Evolutionary conservation across 78 protist genomes (phyloP), one percentile per base, ranked within the genome.

Genomic region (Mastigamoeba balamuthi): DNA sequence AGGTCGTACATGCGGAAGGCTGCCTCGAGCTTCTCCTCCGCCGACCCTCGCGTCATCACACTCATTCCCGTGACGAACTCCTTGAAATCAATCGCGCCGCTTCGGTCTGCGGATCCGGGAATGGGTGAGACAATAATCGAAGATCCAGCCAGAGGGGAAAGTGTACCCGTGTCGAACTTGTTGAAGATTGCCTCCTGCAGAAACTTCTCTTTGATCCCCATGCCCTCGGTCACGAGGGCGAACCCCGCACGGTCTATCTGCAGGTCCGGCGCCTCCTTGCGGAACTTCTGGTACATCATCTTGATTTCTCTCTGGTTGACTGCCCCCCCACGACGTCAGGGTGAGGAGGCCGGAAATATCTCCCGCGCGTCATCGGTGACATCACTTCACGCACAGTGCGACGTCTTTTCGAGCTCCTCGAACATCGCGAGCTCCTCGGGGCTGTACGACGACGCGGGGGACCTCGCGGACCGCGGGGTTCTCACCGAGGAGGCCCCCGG

Each of bases 21-120:
- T 2, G 53, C 64, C 10, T 58, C 74, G 23, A 58, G 70, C 43
- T 74, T 74, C n/a, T 74, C 78, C 17, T 74, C 78, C 8, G 78
- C 42, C 17, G 78, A 36, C 30, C 78, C 78, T 9, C 78, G 66
- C 8, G 58, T 74, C 68, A 65, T 74, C 39, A 6, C 4, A 3
- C 64, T 41, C 78, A 74, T 74, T 28, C 64, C 69, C 23, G 23
- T 4, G 36, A 74, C 53, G 35, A 74, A 42, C 33, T 74, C 78
- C 39, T 73, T 4, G 42, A 74, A 74, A 2, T 4, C 3, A 6
- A 71, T 71, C 17, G 3, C 4, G 29, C 75, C 75, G 53, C 58
- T 48, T 17, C 33, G 58, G 33, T 17, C 17, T 17, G 17, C 17
- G 17, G 58, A 48, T 17, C 17, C 17, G 58, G 17, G 58, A 48